phyloP scores from a whole-genome alignment of 352 stramenopile genomes.

The Pythium angustatum region DNA sequence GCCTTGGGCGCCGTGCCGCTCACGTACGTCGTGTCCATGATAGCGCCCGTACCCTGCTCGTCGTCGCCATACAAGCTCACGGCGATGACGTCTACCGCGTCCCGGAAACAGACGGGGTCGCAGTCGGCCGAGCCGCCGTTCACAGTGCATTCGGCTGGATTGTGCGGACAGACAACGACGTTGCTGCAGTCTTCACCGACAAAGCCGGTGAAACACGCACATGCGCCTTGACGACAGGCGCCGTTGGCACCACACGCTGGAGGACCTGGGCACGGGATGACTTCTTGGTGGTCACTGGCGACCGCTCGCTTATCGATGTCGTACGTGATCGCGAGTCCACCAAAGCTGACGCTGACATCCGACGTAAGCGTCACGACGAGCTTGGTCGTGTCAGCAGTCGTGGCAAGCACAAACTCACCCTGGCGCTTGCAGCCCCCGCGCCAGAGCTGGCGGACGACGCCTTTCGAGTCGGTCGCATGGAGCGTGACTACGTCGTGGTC shows the following conservation, averaged over 20 bases:
- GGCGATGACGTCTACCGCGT: slow-evolving; percentile 38
- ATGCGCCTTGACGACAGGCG: slow-evolving; percentile 43
- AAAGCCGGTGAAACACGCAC: slow-evolving; percentile 55
- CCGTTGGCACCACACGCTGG: slow-evolving; percentile 50
- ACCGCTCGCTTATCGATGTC: slow-evolving; percentile 23
- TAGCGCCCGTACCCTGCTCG: slow-evolving; percentile 47
- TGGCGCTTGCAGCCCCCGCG: slow-evolving; percentile 50
- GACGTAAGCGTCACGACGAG: slow-evolving; percentile 44
- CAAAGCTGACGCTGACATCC: slow-evolving; percentile 43
- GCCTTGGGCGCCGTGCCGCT: slow-evolving; percentile 55
- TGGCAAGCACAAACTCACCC: slow-evolving; percentile 44
- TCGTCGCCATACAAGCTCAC: slow-evolving; percentile 58
- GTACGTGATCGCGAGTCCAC: slow-evolving; percentile 50
- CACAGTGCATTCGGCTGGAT: slow-evolving; percentile 33
- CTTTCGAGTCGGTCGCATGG: slow-evolving; percentile 14
- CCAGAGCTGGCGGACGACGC: slow-evolving; percentile 35
- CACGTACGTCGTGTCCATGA: slow-evolving; percentile 46
- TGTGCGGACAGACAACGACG: slow-evolving; percentile 42
- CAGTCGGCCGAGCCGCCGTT: slow-evolving; percentile 20
- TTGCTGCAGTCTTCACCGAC: slow-evolving; percentile 70
- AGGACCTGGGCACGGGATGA: slow-evolving; percentile 41
- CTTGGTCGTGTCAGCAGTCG: slow-evolving; percentile 29
- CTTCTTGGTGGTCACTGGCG: slow-evolving; percentile 5
- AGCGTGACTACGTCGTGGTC: slow-evolving; percentile 51
- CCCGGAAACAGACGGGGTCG: slow-evolving; percentile 43